Percentiles rank a stretch among this genome's conserved stretches.
These are phyloP conservation scores for Mycosphaerelloides madeirae DNA, from an alignment of 2,329 filamentous ascomycete species.

Conservation along the genomic window DNA sequence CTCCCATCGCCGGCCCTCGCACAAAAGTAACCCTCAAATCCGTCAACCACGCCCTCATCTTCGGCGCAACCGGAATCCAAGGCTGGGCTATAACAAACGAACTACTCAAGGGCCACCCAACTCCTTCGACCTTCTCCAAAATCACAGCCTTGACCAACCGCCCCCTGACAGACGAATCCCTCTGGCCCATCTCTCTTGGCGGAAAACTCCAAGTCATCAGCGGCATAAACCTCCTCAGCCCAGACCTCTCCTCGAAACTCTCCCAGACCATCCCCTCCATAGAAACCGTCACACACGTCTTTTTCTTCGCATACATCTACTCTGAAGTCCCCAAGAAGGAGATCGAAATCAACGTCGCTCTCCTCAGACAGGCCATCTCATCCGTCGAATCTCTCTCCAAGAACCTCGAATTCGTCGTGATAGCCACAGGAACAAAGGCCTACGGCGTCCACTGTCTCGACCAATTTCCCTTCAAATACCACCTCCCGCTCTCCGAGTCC, in stretches of 20 bases:
- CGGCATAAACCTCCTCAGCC: constrained; percentile 39
- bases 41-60: constrained; percentile 31
- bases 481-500: constrained; percentile 30
- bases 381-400: constrained; percentile 33
- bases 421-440: constrained; percentile 35
- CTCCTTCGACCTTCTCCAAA: constrained; percentile 39
- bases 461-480: constrained; percentile 36
- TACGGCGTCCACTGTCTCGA: constrained; percentile 42
- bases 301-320: constrained; percentile 36
- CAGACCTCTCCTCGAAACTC: constrained; percentile 7
- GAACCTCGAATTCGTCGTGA: constrained; percentile 36
- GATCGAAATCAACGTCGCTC: constrained; percentile 36
- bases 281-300: constrained; percentile 41
- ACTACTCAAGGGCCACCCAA: constrained; percentile 45
- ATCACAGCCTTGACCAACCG: constrained; percentile 48
- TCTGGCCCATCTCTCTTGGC: constrained; percentile 40
- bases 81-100: constrained; percentile 49
- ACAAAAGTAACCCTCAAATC: too few relatives aligned
- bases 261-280: constrained; percentile 34
- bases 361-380: constrained; percentile 39
- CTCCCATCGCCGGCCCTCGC: too few relatives aligned
- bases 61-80: constrained; percentile 47
- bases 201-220: constrained; percentile 39
- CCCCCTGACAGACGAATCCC: constrained; percentile 33
- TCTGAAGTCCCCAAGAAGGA: constrained; percentile 36